Evolutionary conservation across 441 rosid genomes (phyloP), one percentile per base, ranked within the genome.

Genomic region (Pelargonium myrrhifolium): DNA sequence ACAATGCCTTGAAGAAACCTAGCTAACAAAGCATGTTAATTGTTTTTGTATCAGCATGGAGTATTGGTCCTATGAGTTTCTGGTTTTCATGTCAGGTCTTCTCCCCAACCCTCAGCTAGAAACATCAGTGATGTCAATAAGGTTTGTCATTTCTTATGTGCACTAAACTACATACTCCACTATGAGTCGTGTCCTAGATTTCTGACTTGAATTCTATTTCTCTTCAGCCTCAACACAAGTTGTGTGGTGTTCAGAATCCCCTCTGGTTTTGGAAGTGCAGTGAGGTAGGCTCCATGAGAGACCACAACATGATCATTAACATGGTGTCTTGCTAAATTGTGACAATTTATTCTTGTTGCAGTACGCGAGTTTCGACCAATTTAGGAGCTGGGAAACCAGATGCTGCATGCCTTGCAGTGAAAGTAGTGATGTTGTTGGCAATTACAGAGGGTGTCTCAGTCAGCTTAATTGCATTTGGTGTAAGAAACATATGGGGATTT

Each of bases 311-410:
- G n/a, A 11, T 45, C 51, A 45, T 45, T 11, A 9, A 14, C n/a
- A 9, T 24, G 28, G 28, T 40, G 14, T 24, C 45, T 8, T 17
- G 47, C 31, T 11, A 45, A 17, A 14, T 58, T 15, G 5, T 62
- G 20, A 6, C 21, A 35, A 0, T 39, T 66, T n/a, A 47, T 0
- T 59, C 22, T 9, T 39, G 5, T 56, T 42, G 20, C 22, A 88
- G 93, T 79, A 86, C 88, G 7, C 84, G 89, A 64, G 83, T 84
- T 4, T 83, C 89, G 9, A 86, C 85, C 22, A 89, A 84, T 67
- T 65, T 88, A 65, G 93, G 87, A 5, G 87, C 86, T 0, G 86
- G 83, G 21, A 78, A 75, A 20, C 82, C 83, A 0, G 17, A 47
- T 15, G 78, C 78, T 26, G 91, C 85, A 14, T 62, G 58, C 14